Percentiles rank a stretch among this genome's conserved stretches.
These are phyloP conservation scores for Wickerhamiella galacta DNA, from an alignment of 805 yeast species.

Conservation along the genomic window DNA sequence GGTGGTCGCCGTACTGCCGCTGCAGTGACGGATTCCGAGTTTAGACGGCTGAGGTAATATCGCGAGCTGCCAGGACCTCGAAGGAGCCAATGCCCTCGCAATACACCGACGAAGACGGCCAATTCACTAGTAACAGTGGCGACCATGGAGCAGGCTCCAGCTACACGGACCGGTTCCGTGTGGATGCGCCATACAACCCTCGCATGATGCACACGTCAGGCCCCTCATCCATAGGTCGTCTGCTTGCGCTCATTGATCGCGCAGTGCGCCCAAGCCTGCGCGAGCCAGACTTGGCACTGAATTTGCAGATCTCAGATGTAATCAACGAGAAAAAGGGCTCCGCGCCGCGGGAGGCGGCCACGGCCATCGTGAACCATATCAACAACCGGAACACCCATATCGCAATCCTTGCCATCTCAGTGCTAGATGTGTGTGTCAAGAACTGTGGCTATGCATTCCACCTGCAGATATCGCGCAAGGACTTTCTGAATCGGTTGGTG, in stretches of 20 bases:
- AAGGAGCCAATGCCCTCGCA: conserved; percentile 1
- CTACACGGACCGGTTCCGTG: conserved; percentile 16
- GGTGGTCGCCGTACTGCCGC: too few relatives aligned
- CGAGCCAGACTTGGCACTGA: conserved; percentile 80
- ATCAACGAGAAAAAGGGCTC: conserved; percentile 85
- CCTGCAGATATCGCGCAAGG: conserved; percentile 84
- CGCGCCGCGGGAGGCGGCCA: conserved; percentile 83
- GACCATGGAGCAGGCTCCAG: background rate
- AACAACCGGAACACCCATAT: conserved; percentile 74
- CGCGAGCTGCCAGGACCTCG: too few relatives aligned
- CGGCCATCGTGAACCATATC: conserved; percentile 64
- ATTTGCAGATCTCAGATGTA: conserved; percentile 83
- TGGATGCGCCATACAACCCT: conserved; percentile 9
- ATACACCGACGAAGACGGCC: conserved; percentile 5
- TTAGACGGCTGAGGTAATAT: too few relatives aligned
- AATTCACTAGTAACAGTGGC: background rate
- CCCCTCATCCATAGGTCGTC: conserved; percentile 6
- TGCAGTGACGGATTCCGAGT: too few relatives aligned
- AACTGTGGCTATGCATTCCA: conserved; percentile 98
- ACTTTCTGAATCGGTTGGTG: conserved; percentile 83
- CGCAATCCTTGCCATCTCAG: conserved; percentile 57
- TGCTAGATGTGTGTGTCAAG: conserved; percentile 79
- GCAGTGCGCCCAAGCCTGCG: conserved; percentile 70
- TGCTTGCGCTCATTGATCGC: conserved; percentile 31
- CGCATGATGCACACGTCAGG: conserved; percentile 3